These are phyloP conservation scores for Thalassiosira livingstoniorum DNA, from an alignment of 352 stramenopile species.

Conservation along the genomic window DNA sequence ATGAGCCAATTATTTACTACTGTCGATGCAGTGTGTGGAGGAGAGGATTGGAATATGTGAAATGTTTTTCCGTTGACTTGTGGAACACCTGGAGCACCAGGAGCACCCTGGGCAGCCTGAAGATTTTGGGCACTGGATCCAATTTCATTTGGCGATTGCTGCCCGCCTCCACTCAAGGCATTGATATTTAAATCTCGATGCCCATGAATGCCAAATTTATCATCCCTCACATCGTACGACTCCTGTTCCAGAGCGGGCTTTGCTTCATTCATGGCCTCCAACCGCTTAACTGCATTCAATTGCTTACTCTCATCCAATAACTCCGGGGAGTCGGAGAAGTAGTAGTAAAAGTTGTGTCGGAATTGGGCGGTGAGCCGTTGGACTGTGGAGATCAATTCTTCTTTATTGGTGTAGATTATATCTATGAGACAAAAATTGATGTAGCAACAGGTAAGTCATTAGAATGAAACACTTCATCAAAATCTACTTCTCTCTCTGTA, in stretches of 20 bases:
- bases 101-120: no score
- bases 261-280: slow-evolving; percentile 55
- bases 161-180: no score
- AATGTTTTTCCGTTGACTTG: no score
- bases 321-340: slow-evolving; percentile 43
- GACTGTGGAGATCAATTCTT: slow-evolving; percentile 37
- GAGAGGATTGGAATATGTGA: slow-evolving; percentile 65
- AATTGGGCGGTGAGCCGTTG: slow-evolving; percentile 41
- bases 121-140: no score
- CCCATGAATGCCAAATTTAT: slow-evolving; percentile 2
- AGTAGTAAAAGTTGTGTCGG: slow-evolving; percentile 51
- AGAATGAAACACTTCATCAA: no score
- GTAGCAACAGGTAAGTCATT: no score
- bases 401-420: slow-evolving; percentile 21
- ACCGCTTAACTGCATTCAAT: slow-evolving; percentile 24
- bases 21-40: slow-evolving; percentile 5
- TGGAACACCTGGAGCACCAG: no score
- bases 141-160: no score
- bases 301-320: slow-evolving; percentile 52
- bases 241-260: background rate
- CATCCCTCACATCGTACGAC: background rate
- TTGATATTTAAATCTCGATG: no score
- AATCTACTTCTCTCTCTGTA: no score
- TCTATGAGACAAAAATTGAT: no score
- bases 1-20: slow-evolving; percentile 60